phyloP scores from a whole-genome alignment of 345 rosid genomes.

The Acer saccharum region DNA sequence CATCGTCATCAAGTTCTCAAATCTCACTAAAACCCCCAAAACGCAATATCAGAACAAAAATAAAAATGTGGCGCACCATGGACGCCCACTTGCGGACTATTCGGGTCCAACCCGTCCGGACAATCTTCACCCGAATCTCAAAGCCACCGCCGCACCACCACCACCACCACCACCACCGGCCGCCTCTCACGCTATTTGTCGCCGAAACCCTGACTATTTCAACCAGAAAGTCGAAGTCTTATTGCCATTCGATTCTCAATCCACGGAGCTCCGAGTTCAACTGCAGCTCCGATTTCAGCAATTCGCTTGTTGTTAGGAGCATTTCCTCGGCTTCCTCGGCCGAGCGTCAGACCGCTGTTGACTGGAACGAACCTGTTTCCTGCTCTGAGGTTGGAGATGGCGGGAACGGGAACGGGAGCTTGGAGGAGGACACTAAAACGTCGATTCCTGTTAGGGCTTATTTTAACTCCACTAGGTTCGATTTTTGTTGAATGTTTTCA shows the following conservation, averaged over 20 bases:
- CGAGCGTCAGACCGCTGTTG: slow-evolving; percentile 24
- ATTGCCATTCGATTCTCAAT: slow-evolving; percentile 1
- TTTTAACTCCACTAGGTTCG: slow-evolving; percentile 85
- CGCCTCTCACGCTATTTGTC: background rate
- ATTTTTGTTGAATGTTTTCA: background rate
- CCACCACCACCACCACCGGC: background rate
- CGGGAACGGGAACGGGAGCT: slow-evolving; percentile 16
- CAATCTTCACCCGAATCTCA: slow-evolving; percentile 21
- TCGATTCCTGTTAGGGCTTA: slow-evolving; percentile 88
- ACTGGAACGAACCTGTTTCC: slow-evolving; percentile 47
- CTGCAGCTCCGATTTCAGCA: slow-evolving; percentile 15
- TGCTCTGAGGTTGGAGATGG: slow-evolving; percentile 42
- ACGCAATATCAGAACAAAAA: background rate
- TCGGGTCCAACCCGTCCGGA: slow-evolving; percentile 23
- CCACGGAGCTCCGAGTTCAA: background rate
- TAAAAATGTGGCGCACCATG: slow-evolving; percentile 31
- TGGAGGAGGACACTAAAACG: slow-evolving; percentile 48
- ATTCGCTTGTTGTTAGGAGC: slow-evolving; percentile 22
- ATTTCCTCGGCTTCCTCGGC: slow-evolving; percentile 38
- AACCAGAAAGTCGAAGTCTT: background rate
- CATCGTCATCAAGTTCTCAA: background rate
- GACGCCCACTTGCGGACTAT: slow-evolving; percentile 20
- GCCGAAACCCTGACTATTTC: slow-evolving; percentile 22
- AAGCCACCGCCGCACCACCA: background rate
- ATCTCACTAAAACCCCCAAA: background rate